Evolutionary conservation across 2,329 filamentous ascomycete species (phyloP).

Genomic region (Coniella vitis): DNA sequence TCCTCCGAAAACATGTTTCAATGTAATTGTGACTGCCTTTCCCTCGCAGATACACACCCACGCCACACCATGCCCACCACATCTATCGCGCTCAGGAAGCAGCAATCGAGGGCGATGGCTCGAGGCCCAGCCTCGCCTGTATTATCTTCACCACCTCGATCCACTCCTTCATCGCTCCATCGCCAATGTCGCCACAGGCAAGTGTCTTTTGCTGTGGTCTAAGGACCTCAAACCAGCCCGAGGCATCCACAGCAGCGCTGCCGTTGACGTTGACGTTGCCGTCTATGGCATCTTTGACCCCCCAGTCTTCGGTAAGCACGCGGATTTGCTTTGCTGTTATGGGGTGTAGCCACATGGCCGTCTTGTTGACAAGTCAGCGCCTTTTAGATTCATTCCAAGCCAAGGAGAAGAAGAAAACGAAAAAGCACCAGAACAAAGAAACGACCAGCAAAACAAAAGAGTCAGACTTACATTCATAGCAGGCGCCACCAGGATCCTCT

Average conservation of each 20-base stretch:
- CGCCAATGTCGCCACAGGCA: slow-evolving; percentile 78
- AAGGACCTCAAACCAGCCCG: slow-evolving; percentile 58
- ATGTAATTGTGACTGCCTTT: too few species aligned
- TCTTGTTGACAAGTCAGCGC: not conserved
- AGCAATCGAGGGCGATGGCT: too few species aligned
- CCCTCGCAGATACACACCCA: too few species aligned
- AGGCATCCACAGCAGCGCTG: not conserved
- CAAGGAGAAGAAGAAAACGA: not conserved
- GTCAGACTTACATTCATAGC: slow-evolving; percentile 16
- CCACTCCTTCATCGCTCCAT: slow-evolving; percentile 81
- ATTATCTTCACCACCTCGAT: slow-evolving; percentile 62
- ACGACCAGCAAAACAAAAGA: too few species aligned
- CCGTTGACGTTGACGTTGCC: slow-evolving; percentile 11
- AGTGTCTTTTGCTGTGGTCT: slow-evolving; percentile 67
- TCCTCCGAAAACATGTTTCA: too few species aligned
- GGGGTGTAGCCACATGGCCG: slow-evolving; percentile 80
- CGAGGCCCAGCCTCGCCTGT: slow-evolving; percentile 42
- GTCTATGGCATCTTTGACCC: slow-evolving; percentile 30
- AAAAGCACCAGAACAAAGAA: slow-evolving; percentile 30
- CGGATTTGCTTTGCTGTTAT: slow-evolving; percentile 67
- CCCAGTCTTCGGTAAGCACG: slow-evolving; percentile 70
- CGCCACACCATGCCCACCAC: too few species aligned
- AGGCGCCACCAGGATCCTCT: slow-evolving; percentile 67
- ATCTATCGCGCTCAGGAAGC: too few species aligned
- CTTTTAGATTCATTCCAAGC: not conserved